phyloP scores from a whole-genome alignment of 2,329 filamentous ascomycete genomes.

The Cytospora chrysosperma region DNA sequence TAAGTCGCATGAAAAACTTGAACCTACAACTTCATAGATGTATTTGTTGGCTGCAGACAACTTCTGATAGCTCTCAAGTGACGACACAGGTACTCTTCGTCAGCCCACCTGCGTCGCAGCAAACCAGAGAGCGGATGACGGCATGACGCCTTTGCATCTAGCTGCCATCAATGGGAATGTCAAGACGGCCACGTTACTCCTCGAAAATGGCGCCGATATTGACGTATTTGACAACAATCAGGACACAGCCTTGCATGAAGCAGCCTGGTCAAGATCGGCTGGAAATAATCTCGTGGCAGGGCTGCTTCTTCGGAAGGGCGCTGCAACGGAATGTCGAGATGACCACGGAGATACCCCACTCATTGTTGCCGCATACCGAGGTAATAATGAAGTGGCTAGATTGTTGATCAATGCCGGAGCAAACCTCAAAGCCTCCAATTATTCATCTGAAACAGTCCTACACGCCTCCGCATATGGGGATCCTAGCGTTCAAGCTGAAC shows the following conservation, averaged over 20 bases:
- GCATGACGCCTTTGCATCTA: neutral
- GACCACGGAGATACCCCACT: neutral
- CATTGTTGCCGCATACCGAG: neutral
- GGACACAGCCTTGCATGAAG: neutral
- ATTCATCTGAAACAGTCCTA: neutral
- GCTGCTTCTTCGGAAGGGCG: neutral
- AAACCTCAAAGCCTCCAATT: neutral
- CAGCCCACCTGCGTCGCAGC: neutral
- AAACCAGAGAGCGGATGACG: neutral
- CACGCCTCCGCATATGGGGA: neutral
- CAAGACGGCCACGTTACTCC: neutral
- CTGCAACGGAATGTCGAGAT: neutral
- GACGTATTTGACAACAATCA: accelerated
- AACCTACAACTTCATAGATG: no score
- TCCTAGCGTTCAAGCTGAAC: no score
- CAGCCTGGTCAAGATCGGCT: neutral
- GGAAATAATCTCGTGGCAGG: neutral
- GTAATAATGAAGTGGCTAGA: neutral
- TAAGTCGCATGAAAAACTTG: neutral
- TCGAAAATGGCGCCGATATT: neutral
- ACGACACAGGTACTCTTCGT: no score
- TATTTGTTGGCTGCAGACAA: no score
- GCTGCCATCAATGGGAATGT: neutral
- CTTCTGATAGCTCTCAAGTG: no score
- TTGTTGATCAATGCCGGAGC: neutral